These are phyloP conservation scores for barley (Hordeum vulgare) DNA, from an alignment of 176 grass and related monocot genomes.

Conservation along the genomic window DNA sequence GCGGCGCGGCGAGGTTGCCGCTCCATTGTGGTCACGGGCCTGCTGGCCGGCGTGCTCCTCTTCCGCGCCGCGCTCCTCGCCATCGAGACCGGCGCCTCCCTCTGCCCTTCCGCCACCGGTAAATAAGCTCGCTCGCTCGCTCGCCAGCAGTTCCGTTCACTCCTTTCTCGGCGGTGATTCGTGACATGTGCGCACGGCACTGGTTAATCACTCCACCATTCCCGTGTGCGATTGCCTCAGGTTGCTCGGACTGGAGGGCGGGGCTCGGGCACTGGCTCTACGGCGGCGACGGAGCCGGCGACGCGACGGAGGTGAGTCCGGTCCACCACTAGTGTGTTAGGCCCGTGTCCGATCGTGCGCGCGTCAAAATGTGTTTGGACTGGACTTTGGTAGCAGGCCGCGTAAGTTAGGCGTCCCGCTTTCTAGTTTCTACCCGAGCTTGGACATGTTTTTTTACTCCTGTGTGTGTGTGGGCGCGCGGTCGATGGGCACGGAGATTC, in stretches of 20 bases:
- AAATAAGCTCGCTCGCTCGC: not conserved
- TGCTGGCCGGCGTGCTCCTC: slow-evolving; percentile 74
- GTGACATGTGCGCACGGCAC: too few relatives aligned
- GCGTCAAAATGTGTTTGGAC: not conserved
- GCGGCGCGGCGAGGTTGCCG: slow-evolving; percentile 40
- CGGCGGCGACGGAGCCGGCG: slow-evolving; percentile 34
- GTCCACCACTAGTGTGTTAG: not conserved
- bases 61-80: slow-evolving; percentile 70
- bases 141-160: too few relatives aligned
- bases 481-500: not conserved
- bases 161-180: not conserved
- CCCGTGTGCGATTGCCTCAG: slow-evolving; percentile 6
- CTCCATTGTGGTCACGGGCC: slow-evolving; percentile 37
- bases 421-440: not conserved
- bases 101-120: slow-evolving; percentile 56
- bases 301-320: slow-evolving; percentile 65
- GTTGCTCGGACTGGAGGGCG: slow-evolving; percentile 67
- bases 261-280: slow-evolving; percentile 47
- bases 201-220: not conserved
- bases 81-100: slow-evolving; percentile 66
- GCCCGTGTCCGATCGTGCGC: not conserved
- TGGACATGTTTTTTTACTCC: not conserved
- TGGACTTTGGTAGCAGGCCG: not conserved
- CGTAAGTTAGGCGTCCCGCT: not conserved
- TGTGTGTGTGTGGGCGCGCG: not conserved